phyloP scores from a whole-genome alignment of 495 filamentous ascomycete species.

The Trichoderma parareesei region DNA sequence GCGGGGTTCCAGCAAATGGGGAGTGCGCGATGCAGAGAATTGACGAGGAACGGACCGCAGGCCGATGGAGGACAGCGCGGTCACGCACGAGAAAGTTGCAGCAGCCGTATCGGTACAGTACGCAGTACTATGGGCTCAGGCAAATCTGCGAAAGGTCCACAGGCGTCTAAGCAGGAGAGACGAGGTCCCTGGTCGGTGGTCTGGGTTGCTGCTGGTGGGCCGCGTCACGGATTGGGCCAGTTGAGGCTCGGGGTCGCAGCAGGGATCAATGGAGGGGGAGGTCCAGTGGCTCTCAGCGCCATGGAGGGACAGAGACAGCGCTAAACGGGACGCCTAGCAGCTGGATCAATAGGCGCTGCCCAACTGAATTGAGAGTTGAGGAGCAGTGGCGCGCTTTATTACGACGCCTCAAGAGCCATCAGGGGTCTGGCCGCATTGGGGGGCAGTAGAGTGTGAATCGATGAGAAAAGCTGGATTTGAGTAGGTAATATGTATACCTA shows the following conservation, averaged over 20 bases:
- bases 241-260: neutral
- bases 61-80: slow-evolving; percentile 2
- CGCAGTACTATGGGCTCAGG: neutral
- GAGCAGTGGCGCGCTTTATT: too few species aligned
- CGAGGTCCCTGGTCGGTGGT: neutral
- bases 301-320: neutral
- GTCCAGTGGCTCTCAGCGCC: neutral
- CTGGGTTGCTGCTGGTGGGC: neutral
- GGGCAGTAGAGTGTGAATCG: neutral
- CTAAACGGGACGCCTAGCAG: neutral
- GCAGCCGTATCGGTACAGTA: too few species aligned
- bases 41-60: neutral
- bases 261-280: neutral
- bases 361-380: neutral
- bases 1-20: neutral
- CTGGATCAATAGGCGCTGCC: neutral
- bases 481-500: too few species aligned
- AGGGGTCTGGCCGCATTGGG: neutral
- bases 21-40: neutral
- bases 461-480: too few species aligned
- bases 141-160: slow-evolving; percentile 9
- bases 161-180: slow-evolving; percentile 3
- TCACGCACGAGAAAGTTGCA: neutral
- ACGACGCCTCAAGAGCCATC: too few species aligned
- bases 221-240: neutral